A percentile compares a stretch with the other conserved stretches of the same genome.
Evolutionary conservation across 139 green algal genomes (phyloP).

Genomic region (Chlamydomonas asymmetrica): DNA sequence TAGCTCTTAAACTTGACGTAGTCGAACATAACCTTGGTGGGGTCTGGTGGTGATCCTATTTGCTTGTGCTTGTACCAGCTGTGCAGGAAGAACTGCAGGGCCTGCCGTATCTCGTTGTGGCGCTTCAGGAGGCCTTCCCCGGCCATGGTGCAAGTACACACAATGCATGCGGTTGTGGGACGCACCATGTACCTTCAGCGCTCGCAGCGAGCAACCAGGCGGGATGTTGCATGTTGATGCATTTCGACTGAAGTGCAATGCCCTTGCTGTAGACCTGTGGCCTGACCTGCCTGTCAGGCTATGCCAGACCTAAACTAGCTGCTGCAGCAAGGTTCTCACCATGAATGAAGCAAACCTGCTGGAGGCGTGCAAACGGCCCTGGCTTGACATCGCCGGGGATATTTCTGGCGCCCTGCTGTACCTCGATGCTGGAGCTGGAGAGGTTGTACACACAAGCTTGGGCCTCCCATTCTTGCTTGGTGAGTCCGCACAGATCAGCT

Average conservation of each 20-base stretch:
- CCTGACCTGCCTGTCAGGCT: no score
- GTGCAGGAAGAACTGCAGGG: constrained; percentile 53
- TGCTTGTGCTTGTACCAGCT: constrained; percentile 53
- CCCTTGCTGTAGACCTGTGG: no score
- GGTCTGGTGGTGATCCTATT: background rate
- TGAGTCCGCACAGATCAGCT: constrained; percentile 4
- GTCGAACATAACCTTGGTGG: no score
- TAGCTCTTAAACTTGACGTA: background rate
- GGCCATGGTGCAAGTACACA: no score
- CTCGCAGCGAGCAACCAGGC: no score
- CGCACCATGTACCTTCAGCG: no score
- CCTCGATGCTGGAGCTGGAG: constrained; percentile 47
- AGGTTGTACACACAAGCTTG: constrained; percentile 40
- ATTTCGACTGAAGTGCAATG: no score
- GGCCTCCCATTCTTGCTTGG: constrained; percentile 46
- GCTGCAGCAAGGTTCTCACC: no score
- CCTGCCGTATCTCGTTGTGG: constrained; percentile 55
- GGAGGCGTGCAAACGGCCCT: constrained; percentile 18
- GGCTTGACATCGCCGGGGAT: constrained; percentile 28
- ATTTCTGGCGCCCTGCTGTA: constrained; percentile 42
- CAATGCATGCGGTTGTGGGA: no score
- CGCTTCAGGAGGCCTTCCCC: no score
- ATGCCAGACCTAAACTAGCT: no score
- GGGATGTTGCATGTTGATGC: no score
- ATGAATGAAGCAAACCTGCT: background rate